Conservation (phyloP, 352 stramenopile species). For the Globisporangium spinosum region DNA sequence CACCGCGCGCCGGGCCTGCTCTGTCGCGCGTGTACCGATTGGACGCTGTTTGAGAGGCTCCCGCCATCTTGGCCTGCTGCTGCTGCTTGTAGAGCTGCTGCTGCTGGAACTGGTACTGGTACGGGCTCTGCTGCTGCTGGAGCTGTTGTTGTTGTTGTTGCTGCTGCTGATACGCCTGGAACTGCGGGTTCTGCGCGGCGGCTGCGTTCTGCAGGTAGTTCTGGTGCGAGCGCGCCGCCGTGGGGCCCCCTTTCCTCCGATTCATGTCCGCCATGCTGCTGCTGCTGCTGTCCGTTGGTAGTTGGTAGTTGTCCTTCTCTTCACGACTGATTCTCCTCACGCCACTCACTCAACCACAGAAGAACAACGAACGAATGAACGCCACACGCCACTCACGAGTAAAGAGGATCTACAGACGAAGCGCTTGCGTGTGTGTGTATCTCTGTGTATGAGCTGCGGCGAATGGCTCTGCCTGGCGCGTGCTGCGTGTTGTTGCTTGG, state of each 20-base stretch:
- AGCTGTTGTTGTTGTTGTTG: constrained; percentile 22
- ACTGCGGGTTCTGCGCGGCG: constrained; percentile 29
- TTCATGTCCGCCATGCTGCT: constrained; percentile 42
- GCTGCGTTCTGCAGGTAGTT: constrained; percentile 28
- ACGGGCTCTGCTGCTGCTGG: constrained; percentile 26
- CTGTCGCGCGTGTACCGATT: constrained; percentile 18
- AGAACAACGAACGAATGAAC: constrained; percentile 5
- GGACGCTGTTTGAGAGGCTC: background rate
- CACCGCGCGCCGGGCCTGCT: constrained; percentile 11
- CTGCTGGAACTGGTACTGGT: constrained; percentile 26
- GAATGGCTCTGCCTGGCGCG: background rate
- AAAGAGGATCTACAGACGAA: background rate
- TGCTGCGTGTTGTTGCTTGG: constrained; percentile 10
- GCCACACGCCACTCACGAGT: background rate
- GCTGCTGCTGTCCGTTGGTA: background rate
- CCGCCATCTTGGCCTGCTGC: constrained; percentile 18
- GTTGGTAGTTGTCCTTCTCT: background rate
- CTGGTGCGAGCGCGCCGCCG: constrained; percentile 38
- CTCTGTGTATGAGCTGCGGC: background rate
- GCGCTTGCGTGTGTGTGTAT: background rate
- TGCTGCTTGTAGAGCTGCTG: constrained; percentile 34
- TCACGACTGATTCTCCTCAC: constrained; percentile 2
- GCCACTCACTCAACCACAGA: constrained; percentile 3
- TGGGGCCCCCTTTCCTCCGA: constrained; percentile 36
- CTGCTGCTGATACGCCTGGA: constrained; percentile 33